These are phyloP conservation scores for Asterophora lycoperdoides DNA, from an alignment of 768 basidiomycete genomes.

Conservation along the genomic window DNA sequence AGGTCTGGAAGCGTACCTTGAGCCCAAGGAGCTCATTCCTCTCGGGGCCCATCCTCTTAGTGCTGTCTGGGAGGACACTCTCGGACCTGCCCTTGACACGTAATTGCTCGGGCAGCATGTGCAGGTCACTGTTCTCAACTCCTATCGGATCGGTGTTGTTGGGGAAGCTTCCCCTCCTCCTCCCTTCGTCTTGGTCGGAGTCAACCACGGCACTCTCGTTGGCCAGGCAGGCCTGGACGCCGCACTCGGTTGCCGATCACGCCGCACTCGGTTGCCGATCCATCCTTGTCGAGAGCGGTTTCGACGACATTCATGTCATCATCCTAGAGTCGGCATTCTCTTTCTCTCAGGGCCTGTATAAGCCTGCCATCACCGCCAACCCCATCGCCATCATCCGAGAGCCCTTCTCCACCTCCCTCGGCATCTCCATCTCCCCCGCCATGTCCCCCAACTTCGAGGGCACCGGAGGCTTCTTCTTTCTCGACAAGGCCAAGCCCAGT, in stretches of 20 bases:
- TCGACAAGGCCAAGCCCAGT: constrained; percentile 19
- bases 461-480: constrained; percentile 24
- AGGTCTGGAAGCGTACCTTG: constrained; percentile 22
- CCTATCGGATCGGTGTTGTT: too few species aligned
- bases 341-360: too few species aligned
- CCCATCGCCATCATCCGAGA: constrained; percentile 11
- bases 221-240: too few species aligned
- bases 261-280: too few species aligned
- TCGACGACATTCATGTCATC: too few species aligned
- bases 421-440: constrained; percentile 23
- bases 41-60: constrained; percentile 19
- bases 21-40: constrained; percentile 18
- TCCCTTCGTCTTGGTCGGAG: too few species aligned
- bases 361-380: too few species aligned
- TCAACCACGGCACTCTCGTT: too few species aligned
- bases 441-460: constrained; percentile 19
- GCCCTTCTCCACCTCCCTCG: constrained; percentile 26
- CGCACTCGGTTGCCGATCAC: too few species aligned
- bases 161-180: too few species aligned
- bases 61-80: constrained; percentile 17
- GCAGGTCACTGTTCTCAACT: neutral
- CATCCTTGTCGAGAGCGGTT: too few species aligned
- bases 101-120: neutral
- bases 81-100: constrained; percentile 4
- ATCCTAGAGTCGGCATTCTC: too few species aligned